Percentiles rank a stretch among this genome's conserved stretches.
These are phyloP conservation scores for Colletotrichum acutatum DNA, from an alignment of 2,329 filamentous ascomycete genomes.

Conservation along the genomic window DNA sequence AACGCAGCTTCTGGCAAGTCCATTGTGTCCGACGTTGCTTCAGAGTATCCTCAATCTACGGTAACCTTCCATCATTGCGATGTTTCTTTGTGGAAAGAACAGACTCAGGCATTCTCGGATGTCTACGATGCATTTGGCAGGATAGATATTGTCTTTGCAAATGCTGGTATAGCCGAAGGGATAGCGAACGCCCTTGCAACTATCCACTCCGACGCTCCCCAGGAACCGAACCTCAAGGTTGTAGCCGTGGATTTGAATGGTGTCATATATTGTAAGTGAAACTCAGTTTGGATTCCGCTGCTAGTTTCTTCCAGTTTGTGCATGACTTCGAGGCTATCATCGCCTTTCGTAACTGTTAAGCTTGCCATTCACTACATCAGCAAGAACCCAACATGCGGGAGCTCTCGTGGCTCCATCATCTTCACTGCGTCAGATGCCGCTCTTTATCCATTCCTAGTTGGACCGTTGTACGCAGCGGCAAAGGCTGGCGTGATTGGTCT, in stretches of 20 bases:
- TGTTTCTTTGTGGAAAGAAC: slow-evolving; percentile 49
- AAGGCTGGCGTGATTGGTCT: slow-evolving; percentile 2
- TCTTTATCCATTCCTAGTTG: neutral
- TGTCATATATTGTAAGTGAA: neutral
- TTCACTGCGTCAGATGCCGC: slow-evolving; percentile 9
- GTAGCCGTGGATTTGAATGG: neutral
- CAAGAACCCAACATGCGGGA: neutral
- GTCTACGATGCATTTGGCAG: neutral
- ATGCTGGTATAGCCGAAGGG: slow-evolving; percentile 9
- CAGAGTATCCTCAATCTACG: slow-evolving; percentile 39
- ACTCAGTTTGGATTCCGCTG: neutral
- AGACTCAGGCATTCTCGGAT: slow-evolving; percentile 41
- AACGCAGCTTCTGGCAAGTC: slow-evolving; percentile 40
- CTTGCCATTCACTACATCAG: slow-evolving; percentile 12
- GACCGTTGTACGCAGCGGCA: neutral
- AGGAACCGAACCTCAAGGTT: neutral
- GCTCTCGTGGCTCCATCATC: neutral
- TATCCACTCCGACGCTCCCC: neutral
- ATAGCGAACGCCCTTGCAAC: neutral
- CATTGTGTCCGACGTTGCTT: slow-evolving; percentile 39
- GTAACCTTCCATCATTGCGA: slow-evolving; percentile 48
- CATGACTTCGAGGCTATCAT: neutral
- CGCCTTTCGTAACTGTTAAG: neutral
- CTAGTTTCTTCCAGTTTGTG: neutral
- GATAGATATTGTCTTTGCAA: slow-evolving; percentile 33